Base-by-base conservation (phyloP, 2,329 filamentous ascomycete species). In the Botrytis byssoidea region DNA sequence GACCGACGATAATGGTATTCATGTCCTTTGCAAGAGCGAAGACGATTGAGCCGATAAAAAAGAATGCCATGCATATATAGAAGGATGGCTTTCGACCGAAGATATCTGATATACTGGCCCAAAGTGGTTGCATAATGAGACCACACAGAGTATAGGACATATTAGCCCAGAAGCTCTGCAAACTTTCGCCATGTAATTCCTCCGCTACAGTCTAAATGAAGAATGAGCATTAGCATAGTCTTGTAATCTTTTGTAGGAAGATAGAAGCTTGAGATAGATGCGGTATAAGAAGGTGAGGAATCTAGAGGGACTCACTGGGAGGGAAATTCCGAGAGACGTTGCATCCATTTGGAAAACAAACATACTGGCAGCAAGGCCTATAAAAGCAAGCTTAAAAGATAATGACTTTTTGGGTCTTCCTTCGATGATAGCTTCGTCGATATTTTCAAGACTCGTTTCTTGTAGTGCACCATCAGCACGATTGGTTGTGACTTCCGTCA, bases 131-230 rank as follows among this genome's bases (percentile, higher is more conserved):
- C 4, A 85, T 85, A 0, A 90, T 88, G 0, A 90, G 89, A 78
- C 88, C 88, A 35, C 88, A 89, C 29, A 94, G 86, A 4, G 93
- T 84, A 80, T 91, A 94, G 1, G 91, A 88, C 8, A 90, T 12
- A 88, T 90, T 91, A 20, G 89, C 86, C 91, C 90, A 93, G 78
- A 92, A 92, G 0, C 89, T 88, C 81, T 92, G 84, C 37, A 89
- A 84, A 2, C 86, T 86, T 0, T 83, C 84, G 59, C 86, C 86
- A 48, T 83, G 78, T 7, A 89, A 82, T 7, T 83, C 35, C 14
- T 32, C 35, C 1, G 63, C 61, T 59, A 68, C 65, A 4, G n/a
- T 46, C 42, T 66, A n/a, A 42, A 42, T 29, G 25, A 55, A 16
- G 25, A 9, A 22, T 59, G 18, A 10, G 20, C 1, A 59, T 59